Percentiles rank a stretch among this genome's conserved stretches.
Evolutionary conservation across 306 rosid genomes (phyloP).

Genomic region (Malus asiatica): DNA sequence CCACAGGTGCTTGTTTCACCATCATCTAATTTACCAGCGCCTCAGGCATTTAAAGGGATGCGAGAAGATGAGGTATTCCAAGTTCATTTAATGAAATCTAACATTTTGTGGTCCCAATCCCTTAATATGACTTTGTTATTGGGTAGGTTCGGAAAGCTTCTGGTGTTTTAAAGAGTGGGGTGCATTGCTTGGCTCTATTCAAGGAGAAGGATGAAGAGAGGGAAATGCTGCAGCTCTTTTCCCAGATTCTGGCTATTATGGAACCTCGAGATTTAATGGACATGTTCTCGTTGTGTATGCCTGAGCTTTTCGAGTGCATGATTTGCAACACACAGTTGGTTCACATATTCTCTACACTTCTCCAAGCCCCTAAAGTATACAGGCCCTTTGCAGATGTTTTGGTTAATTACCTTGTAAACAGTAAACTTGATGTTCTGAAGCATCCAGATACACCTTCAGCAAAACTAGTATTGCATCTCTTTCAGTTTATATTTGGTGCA

Average conservation of each 20-base stretch:
- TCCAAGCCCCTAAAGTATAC: slow-evolving; percentile 74
- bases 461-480: slow-evolving; percentile 87
- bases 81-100: slow-evolving; percentile 10
- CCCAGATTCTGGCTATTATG: slow-evolving; percentile 95
- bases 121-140: slow-evolving; percentile 24
- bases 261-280: slow-evolving; percentile 99
- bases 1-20: slow-evolving; percentile 74
- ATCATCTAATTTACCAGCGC: slow-evolving; percentile 59
- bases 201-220: slow-evolving; percentile 98
- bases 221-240: slow-evolving; percentile 90
- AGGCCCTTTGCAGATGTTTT: slow-evolving; percentile 91
- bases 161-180: slow-evolving; percentile 94
- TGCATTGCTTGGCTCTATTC: slow-evolving; percentile 93
- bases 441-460: slow-evolving; percentile 84
- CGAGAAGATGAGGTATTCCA: slow-evolving; percentile 90
- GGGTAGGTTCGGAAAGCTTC: slow-evolving; percentile 87
- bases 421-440: slow-evolving; percentile 83
- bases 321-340: slow-evolving; percentile 80
- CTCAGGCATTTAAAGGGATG: slow-evolving; percentile 91
- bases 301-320: slow-evolving; percentile 98
- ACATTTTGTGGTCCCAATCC: slow-evolving; percentile 8
- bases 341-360: slow-evolving; percentile 86
- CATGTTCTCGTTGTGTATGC: slow-evolving; percentile 98
- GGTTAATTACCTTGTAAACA: slow-evolving; percentile 82
- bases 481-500: slow-evolving; percentile 83